Percentiles rank a stretch among this genome's conserved stretches.
Conservation (phyloP, 306 rosid genomes). For the Vigna unguiculata region DNA sequence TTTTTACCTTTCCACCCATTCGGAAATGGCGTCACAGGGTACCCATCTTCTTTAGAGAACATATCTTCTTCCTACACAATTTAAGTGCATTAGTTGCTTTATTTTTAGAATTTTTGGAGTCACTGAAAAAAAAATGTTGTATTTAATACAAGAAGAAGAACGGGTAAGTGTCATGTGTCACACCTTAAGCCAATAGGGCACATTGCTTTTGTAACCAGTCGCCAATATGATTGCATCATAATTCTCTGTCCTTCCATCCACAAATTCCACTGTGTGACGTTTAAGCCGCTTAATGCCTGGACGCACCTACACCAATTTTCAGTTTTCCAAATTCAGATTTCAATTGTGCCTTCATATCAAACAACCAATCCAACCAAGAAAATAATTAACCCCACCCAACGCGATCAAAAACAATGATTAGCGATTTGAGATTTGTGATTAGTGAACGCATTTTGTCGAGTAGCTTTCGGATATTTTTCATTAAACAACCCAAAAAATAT, state of each 20-base stretch:
- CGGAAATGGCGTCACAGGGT: slow-evolving; percentile 78
- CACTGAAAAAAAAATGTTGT: neutral
- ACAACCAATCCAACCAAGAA: slow-evolving; percentile 25
- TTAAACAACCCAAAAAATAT: neutral
- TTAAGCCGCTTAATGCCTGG: slow-evolving; percentile 82
- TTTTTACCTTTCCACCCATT: slow-evolving; percentile 91
- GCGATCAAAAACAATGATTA: slow-evolving; percentile 37
- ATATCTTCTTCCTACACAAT: slow-evolving; percentile 73
- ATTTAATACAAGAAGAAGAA: neutral
- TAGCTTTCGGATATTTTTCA: slow-evolving; percentile 26
- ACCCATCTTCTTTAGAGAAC: slow-evolving; percentile 86
- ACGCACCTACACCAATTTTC: slow-evolving; percentile 63
- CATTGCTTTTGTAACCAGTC: slow-evolving; percentile 98
- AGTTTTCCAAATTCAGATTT: slow-evolving; percentile 51
- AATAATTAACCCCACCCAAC: slow-evolving; percentile 36
- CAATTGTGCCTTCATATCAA: slow-evolving; percentile 29
- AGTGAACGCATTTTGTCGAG: slow-evolving; percentile 14
- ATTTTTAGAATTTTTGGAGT: slow-evolving; percentile 13
- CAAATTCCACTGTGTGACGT: slow-evolving; percentile 72
- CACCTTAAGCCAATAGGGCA: slow-evolving; percentile 98
- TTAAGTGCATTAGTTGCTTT: too few relatives aligned
- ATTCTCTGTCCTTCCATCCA: slow-evolving; percentile 67
- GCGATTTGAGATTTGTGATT: slow-evolving; percentile 17
- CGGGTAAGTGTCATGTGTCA: neutral
- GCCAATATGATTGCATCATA: slow-evolving; percentile 92